Evolutionary conservation across 331 rosid genomes (phyloP).

Genomic region (Ulmus americana): DNA sequence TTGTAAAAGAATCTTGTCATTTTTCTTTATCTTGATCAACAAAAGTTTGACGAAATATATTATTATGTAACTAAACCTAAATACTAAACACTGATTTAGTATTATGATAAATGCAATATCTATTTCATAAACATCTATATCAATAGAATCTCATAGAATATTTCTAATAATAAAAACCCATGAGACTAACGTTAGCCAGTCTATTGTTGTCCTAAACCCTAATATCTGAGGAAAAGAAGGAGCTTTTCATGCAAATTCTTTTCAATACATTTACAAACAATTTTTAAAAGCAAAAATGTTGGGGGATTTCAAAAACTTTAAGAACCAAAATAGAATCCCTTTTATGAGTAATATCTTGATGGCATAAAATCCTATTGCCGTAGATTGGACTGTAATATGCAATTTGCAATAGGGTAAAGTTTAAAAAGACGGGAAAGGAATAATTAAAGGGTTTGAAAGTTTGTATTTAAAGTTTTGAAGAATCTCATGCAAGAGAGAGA

Average conservation of each 20-base stretch:
- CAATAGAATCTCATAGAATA: too few species aligned
- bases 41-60: too few species aligned
- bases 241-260: not conserved
- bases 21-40: too few species aligned
- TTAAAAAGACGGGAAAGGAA: slow-evolving; percentile 6
- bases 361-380: not conserved
- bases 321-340: slow-evolving; percentile 16
- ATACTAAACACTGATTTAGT: too few species aligned
- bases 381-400: not conserved
- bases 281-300: not conserved
- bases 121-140: too few species aligned
- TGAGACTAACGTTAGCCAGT: too few species aligned
- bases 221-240: too few species aligned
- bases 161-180: too few species aligned
- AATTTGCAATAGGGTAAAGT: not conserved
- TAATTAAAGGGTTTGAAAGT: slow-evolving; percentile 8
- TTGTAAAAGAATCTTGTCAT: too few species aligned
- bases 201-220: too few species aligned
- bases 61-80: too few species aligned
- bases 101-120: too few species aligned
- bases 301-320: slow-evolving; percentile 8
- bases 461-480: slow-evolving; percentile 8
- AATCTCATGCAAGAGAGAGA: not conserved
- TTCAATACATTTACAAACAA: slow-evolving; percentile 5
- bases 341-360: slow-evolving; percentile 2